These are phyloP conservation scores for Apocynum venetum DNA, from an alignment of 257 asterid genomes.

Conservation along the genomic window DNA sequence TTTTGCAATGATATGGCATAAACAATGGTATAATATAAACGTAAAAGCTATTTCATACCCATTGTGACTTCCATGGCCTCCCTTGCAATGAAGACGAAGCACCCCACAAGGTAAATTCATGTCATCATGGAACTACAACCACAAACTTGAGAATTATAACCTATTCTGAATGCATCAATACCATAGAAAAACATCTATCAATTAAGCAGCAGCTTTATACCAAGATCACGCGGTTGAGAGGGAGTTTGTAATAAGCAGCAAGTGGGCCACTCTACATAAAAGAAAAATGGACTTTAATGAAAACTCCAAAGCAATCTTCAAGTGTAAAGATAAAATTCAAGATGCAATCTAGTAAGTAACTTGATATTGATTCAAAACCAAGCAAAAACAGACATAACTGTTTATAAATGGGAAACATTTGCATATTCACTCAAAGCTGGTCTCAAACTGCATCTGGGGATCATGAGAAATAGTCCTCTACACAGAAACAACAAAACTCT, in stretches of 20 bases:
- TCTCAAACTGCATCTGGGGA: not conserved
- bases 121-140: conserved; percentile 79
- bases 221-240: conserved; percentile 88
- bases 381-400: not conserved
- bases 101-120: conserved; percentile 94
- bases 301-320: not conserved
- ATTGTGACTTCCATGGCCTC: conserved; percentile 78
- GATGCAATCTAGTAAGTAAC: not conserved
- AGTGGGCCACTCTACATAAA: conserved; percentile 78
- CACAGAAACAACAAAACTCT: not conserved
- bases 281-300: not conserved
- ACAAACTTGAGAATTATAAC: conserved; percentile 5
- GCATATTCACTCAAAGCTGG: not conserved
- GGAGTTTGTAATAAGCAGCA: conserved; percentile 95
- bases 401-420: not conserved
- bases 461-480: not conserved
- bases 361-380: not conserved
- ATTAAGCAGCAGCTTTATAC: conserved; percentile 31
- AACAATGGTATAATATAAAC: conserved; percentile 7
- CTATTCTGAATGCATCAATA: not conserved
- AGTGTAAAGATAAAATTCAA: not conserved
- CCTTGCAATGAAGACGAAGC: conserved; percentile 78
- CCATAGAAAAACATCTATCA: conserved; percentile 8
- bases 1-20: not conserved
- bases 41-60: conserved; percentile 52